phyloP scores from a whole-genome alignment of 2,329 filamentous ascomycete species.

The Rhynchosporium secalis region DNA sequence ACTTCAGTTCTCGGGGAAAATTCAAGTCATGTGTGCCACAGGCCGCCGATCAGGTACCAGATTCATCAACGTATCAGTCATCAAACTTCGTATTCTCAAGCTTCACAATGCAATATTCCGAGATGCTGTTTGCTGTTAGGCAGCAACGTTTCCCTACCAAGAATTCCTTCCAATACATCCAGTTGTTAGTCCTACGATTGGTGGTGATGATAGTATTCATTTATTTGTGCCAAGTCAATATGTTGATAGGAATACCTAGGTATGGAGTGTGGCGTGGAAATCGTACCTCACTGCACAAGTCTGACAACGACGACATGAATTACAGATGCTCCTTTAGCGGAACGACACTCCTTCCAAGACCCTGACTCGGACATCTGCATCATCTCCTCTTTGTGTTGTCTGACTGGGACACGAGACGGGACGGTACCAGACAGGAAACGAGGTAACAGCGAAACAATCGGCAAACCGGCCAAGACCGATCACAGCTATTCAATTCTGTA shows the following conservation, averaged over 20 bases:
- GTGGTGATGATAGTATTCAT: too few relatives aligned
- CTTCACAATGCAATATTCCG: not conserved
- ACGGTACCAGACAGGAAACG: constrained; percentile 1
- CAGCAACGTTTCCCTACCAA: not conserved
- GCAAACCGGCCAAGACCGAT: not conserved
- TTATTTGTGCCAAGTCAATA: too few relatives aligned
- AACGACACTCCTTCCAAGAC: not conserved
- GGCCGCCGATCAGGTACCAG: not conserved
- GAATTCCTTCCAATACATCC: not conserved
- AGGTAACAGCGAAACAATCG: not conserved
- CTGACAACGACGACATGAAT: too few relatives aligned
- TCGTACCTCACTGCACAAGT: too few relatives aligned
- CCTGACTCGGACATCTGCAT: not conserved
- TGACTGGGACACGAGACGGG: not conserved
- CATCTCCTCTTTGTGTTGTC: not conserved
- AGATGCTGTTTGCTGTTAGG: not conserved
- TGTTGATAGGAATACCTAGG: too few relatives aligned
- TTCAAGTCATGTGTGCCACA: not conserved
- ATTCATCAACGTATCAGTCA: not conserved
- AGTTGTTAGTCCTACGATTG: too few relatives aligned
- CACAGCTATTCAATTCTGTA: not conserved
- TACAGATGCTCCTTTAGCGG: too few relatives aligned
- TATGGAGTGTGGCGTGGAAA: too few relatives aligned
- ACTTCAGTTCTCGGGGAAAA: not conserved
- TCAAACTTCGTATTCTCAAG: not conserved